phyloP scores from a whole-genome alignment of 257 asterid genomes.

The Osmanthus fragrans region DNA sequence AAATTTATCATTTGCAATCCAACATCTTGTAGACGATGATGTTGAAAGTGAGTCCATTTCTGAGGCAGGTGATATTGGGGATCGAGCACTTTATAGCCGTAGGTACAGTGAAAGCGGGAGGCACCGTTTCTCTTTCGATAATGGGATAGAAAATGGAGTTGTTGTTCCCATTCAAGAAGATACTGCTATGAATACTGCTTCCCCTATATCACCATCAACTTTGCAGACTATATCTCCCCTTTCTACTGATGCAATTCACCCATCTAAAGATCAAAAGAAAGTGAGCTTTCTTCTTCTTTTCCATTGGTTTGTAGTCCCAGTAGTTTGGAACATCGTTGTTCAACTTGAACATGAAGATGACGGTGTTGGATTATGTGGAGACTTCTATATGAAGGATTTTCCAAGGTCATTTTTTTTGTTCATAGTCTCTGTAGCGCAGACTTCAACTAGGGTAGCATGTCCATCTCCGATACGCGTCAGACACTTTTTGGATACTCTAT shows the following conservation, averaged over 20 bases:
- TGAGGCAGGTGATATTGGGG: slow-evolving; percentile 96
- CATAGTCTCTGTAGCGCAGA: too few relatives aligned
- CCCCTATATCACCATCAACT: slow-evolving; percentile 10
- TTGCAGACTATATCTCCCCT: slow-evolving; percentile 10
- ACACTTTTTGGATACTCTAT: too few relatives aligned
- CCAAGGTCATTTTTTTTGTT: neutral
- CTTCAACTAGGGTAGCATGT: too few relatives aligned
- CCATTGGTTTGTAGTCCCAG: neutral
- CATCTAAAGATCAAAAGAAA: slow-evolving; percentile 32
- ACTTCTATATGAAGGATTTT: neutral
- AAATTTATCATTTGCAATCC: slow-evolving; percentile 29
- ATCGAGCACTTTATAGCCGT: slow-evolving; percentile 61
- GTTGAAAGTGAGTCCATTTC: slow-evolving; percentile 62
- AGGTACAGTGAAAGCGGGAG: slow-evolving; percentile 54
- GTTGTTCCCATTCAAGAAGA: slow-evolving; percentile 53
- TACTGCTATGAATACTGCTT: slow-evolving; percentile 21
- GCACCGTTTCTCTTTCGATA: slow-evolving; percentile 43
- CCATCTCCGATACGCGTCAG: too few relatives aligned
- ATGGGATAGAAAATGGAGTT: slow-evolving; percentile 35
- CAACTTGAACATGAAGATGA: neutral
- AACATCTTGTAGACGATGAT: slow-evolving; percentile 35
- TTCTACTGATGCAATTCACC: slow-evolving; percentile 31
- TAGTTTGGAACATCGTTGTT: neutral
- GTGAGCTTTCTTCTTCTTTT: slow-evolving; percentile 33
- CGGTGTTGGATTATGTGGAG: neutral